Base-by-base conservation (phyloP, 306 rosid genomes). In the Cicer cuneatum region DNA sequence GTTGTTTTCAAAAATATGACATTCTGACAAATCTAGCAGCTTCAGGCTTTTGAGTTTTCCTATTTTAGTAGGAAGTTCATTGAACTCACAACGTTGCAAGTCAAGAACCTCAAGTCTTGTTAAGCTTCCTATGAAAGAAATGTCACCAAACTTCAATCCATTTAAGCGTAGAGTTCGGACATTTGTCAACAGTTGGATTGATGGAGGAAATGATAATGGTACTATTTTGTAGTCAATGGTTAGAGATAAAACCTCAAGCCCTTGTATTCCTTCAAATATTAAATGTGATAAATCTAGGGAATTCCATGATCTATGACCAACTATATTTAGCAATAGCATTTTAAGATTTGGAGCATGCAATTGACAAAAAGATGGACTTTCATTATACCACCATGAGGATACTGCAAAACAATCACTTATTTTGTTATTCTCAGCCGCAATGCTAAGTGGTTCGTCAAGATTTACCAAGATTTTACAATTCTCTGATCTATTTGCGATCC, bases 271-370 rank as follows among this genome's bases (percentile, higher is more conserved):
- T 53, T 64, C 78, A 42, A 79, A 64, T 1, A 65, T 43, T 33
- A 48, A 1, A 8, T 15, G 9, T 2, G 24, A 5, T 5, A 79
- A 10, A 39, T 63, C 10, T 12, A 53, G 0, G 16, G 43, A 43
- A n/a, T 38, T 12, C 7, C 0, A 58, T 12, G 71, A 6, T 10
- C 7, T 3, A 16, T 0, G 38, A 56, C 10, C 18, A 29, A 1
- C 35, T 5, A 40, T 53, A 35, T 56, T 56, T 2, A 66, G 4
- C 29, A 63, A 3, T 1, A 79, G 51, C 7, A 64, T 42, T 2
- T 79, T 29, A 56, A 79, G 78, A 19, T 45, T 72, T 72, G 83
- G 73, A 64, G 68, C 69, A 15, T 24, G 41, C 19, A 54, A 8
- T 67, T 54, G 51, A 43, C 11, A 8, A 16, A 45, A 21, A 10